A percentile compares a stretch with the other conserved stretches of the same genome.
Evolutionary conservation across 2,329 filamentous ascomycete species (phyloP).

Genomic region (Alternaria panax): DNA sequence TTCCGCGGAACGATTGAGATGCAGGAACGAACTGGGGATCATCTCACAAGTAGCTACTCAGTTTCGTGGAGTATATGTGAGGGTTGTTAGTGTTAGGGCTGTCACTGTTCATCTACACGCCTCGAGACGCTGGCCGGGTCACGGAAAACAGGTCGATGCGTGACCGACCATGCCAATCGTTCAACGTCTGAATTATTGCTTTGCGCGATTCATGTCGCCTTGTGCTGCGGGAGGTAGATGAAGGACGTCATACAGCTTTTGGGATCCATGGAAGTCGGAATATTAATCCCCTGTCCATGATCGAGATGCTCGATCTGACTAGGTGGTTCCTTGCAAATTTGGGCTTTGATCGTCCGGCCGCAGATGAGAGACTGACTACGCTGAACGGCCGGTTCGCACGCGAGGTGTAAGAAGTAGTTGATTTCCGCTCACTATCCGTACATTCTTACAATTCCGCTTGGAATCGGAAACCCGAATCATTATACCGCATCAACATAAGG

Average conservation of each 20-base stretch:
- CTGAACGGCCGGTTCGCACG: background rate
- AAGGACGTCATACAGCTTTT: background rate
- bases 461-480: background rate
- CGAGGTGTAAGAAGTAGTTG: background rate
- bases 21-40: background rate
- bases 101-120: background rate
- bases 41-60: background rate
- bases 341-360: background rate
- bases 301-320: background rate
- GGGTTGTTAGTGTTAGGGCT: background rate
- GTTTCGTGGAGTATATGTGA: background rate
- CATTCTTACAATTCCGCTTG: background rate
- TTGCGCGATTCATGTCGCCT: background rate
- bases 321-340: background rate
- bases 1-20: background rate
- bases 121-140: background rate
- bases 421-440: background rate
- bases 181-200: background rate
- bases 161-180: background rate
- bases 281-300: background rate
- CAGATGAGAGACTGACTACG: background rate
- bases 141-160: background rate
- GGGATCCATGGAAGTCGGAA: background rate
- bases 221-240: background rate
- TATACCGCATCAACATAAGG: background rate